A percentile compares a stretch with the other conserved stretches of the same genome.
These are phyloP conservation scores for Sugiyamaella castrensis DNA, from an alignment of 1,139 yeast species.

Conservation along the genomic window DNA sequence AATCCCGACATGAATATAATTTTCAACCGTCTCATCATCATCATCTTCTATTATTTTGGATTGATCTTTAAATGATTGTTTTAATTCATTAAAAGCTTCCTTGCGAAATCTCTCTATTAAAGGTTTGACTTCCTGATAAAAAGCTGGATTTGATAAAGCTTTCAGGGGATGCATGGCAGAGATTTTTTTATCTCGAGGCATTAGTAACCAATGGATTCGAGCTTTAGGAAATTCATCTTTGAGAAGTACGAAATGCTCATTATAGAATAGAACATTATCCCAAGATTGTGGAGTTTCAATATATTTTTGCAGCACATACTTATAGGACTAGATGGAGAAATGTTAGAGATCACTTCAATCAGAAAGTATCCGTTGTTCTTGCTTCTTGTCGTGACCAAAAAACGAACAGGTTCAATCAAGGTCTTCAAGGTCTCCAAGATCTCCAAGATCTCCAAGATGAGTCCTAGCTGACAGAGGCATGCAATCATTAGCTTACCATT, in stretches of 20 bases:
- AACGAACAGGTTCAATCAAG: no score
- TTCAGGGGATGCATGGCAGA: constrained; percentile 53
- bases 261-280: constrained; percentile 42
- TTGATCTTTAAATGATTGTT: neutral
- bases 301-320: constrained; percentile 33
- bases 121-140: constrained; percentile 37
- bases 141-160: constrained; percentile 44
- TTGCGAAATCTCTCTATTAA: constrained; percentile 48
- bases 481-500: no score
- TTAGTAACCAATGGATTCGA: constrained; percentile 54
- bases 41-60: neutral
- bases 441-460: no score
- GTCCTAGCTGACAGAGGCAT: no score
- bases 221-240: constrained; percentile 66
- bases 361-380: no score
- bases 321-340: no score
- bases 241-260: constrained; percentile 55
- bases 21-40: constrained; percentile 25
- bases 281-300: constrained; percentile 39
- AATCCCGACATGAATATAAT: constrained; percentile 57
- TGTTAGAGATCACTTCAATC: no score
- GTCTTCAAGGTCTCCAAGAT: no score
- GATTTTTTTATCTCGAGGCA: constrained; percentile 49
- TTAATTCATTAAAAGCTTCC: constrained; percentile 42
- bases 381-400: no score